Evolutionary conservation across 139 green algal genomes (phyloP).

Genomic region (Zygnema cylindricum): DNA sequence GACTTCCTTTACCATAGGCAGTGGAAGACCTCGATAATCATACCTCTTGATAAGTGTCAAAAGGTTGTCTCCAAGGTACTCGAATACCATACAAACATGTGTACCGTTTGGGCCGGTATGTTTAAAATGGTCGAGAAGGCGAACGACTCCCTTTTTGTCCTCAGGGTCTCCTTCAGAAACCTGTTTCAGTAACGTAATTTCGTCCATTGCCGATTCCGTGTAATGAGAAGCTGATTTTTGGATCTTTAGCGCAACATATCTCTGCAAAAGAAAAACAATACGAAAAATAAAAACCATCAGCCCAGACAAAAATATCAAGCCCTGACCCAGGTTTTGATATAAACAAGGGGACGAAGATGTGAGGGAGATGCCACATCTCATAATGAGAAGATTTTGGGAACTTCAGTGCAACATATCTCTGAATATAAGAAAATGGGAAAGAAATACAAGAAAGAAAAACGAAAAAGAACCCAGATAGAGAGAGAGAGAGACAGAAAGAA

Average conservation of each 20-base stretch:
- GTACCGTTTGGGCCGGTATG: constrained; percentile 88
- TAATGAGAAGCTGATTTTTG: constrained; percentile 96
- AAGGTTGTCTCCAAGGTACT: constrained; percentile 78
- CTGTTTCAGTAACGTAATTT: constrained; percentile 85
- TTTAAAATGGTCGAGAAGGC: constrained; percentile 91
- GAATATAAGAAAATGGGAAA: too few species aligned
- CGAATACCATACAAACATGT: constrained; percentile 99
- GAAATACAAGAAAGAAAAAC: too few species aligned
- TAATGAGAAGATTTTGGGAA: too few species aligned
- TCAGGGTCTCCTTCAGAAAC: constrained; percentile 37
- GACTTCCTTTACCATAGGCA: constrained; percentile 83
- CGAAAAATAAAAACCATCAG: too few species aligned
- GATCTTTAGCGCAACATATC: constrained; percentile 76
- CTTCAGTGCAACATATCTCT: too few species aligned
- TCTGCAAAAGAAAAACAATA: too few species aligned
- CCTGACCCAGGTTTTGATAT: too few species aligned
- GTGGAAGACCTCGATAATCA: constrained; percentile 86
- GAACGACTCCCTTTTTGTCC: constrained; percentile 55
- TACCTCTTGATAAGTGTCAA: constrained; percentile 78
- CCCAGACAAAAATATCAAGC: too few species aligned
- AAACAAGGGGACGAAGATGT: too few species aligned
- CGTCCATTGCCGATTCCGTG: constrained; percentile 94
- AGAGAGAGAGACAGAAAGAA: too few species aligned
- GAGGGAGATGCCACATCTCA: too few species aligned
- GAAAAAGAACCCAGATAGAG: too few species aligned